A percentile compares a stretch with the other conserved stretches of the same genome.
These are phyloP conservation scores for Alternaria solani DNA, from an alignment of 2,329 filamentous ascomycete genomes.

Conservation along the genomic window DNA sequence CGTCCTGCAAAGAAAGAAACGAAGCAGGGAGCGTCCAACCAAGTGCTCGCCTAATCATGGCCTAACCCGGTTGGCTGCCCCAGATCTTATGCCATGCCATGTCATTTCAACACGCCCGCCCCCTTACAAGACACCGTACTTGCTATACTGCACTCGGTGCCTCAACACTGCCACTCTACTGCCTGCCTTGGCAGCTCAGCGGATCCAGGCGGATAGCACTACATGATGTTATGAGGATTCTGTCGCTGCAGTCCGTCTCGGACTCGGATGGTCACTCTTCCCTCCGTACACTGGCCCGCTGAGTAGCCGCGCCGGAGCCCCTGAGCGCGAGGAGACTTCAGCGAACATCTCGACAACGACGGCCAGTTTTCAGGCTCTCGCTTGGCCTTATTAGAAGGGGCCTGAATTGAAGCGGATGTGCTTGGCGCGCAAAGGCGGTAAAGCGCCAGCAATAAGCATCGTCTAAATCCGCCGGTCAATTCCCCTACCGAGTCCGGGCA, in stretches of 20 bases:
- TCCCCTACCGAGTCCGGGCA: not conserved
- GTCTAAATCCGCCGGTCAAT: not conserved
- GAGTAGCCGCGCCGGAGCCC: not conserved
- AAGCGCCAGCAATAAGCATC: not conserved
- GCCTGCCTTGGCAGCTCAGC: not conserved
- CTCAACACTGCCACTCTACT: not conserved
- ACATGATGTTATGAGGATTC: not conserved
- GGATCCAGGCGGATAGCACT: not conserved
- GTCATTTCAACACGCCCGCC: not conserved
- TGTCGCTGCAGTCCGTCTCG: not conserved
- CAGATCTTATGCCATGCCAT: slow-evolving; percentile 5
- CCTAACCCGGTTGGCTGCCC: slow-evolving; percentile 1
- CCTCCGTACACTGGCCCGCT: not conserved
- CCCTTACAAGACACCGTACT: not conserved
- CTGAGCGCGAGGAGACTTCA: slow-evolving; percentile 3
- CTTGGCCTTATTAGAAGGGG: not conserved
- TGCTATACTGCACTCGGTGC: slow-evolving; percentile 2
- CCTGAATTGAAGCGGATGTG: not conserved
- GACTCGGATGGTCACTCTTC: not conserved
- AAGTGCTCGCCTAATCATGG: slow-evolving; percentile 6
- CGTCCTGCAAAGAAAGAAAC: not conserved
- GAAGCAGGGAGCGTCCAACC: not conserved
- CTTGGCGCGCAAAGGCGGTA: not conserved
- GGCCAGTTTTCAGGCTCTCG: not conserved
- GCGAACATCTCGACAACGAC: slow-evolving; percentile 2